phyloP scores from a whole-genome alignment of 1,139 yeast genomes.

The Pichia sp. region DNA sequence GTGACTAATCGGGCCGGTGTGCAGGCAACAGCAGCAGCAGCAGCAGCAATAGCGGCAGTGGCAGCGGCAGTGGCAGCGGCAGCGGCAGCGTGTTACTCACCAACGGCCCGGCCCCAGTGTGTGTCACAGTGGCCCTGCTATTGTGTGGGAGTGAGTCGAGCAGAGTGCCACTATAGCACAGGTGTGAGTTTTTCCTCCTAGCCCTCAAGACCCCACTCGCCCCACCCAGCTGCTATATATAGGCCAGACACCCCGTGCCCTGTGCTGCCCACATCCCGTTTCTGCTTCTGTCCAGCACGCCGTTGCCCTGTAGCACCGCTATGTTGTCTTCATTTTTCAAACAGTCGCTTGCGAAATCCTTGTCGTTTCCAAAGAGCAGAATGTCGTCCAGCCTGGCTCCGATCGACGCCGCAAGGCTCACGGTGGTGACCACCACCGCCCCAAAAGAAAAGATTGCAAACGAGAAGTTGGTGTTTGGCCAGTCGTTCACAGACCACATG shows the following conservation, averaged over 20 bases:
- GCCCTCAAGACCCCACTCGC: background rate
- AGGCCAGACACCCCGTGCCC: background rate
- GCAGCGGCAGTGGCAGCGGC: too few species aligned
- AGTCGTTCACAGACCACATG: slow-evolving; percentile 87
- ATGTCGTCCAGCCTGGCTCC: slow-evolving; percentile 38
- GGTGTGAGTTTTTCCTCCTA: background rate
- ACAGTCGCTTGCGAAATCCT: slow-evolving; percentile 3
- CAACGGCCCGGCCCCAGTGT: background rate
- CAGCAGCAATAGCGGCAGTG: too few species aligned
- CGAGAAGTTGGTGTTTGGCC: slow-evolving; percentile 79
- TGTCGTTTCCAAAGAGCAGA: slow-evolving; percentile 14
- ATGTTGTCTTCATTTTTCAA: slow-evolving; percentile 15
- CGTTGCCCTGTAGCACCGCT: background rate
- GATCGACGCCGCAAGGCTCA: slow-evolving; percentile 67
- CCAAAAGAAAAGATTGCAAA: slow-evolving; percentile 70
- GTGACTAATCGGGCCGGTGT: background rate
- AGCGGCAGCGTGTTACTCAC: too few species aligned
- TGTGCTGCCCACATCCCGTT: background rate
- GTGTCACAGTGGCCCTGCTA: background rate
- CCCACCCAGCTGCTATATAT: too few species aligned
- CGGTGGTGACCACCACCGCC: slow-evolving; percentile 48
- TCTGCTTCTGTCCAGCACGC: background rate
- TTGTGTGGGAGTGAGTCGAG: too few species aligned
- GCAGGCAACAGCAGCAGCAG: too few species aligned
- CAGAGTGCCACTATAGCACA: too few species aligned